Evolutionary conservation across 1,284 basidiomycete genomes (phyloP).

Genomic region (Ustilago esculenta): DNA sequence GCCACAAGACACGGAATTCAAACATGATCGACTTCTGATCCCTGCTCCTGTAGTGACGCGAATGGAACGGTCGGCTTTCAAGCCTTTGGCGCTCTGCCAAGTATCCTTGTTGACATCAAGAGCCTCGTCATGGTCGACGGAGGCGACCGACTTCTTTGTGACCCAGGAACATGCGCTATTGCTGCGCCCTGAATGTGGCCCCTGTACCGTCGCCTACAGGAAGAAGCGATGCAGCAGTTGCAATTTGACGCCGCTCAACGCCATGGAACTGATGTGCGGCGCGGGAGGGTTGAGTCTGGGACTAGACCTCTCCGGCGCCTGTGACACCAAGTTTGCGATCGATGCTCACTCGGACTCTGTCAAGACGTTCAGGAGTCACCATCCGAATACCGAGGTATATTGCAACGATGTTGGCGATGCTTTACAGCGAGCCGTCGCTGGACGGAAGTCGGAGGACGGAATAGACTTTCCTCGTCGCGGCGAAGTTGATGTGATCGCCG

Average conservation of each 20-base stretch:
- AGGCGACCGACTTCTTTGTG: conserved; percentile 15
- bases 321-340: conserved; percentile 31
- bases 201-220: not conserved
- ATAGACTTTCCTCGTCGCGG: conserved; percentile 9
- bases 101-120: conserved; percentile 4
- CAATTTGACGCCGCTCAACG: not conserved
- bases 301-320: conserved; percentile 28
- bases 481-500: conserved; percentile 28
- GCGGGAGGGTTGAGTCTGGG: conserved; percentile 41
- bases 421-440: conserved; percentile 4
- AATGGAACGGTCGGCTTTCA: not conserved
- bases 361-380: conserved; percentile 29
- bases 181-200: conserved; percentile 4
- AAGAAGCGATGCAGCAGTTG: not conserved
- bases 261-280: conserved; percentile 37
- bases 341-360: conserved; percentile 13
- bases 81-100: conserved; percentile 8
- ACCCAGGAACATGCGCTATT: not conserved
- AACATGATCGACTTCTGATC: conserved; percentile 20
- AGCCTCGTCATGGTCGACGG: conserved; percentile 3
- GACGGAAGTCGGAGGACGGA: not conserved
- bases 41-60: not conserved
- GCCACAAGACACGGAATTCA: conserved; percentile 2
- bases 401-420: conserved; percentile 28
- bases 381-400: conserved; percentile 9